Conservation (phyloP, 2,329 filamentous ascomycete genomes). For the Hawksworthiomyces lignivorus region DNA sequence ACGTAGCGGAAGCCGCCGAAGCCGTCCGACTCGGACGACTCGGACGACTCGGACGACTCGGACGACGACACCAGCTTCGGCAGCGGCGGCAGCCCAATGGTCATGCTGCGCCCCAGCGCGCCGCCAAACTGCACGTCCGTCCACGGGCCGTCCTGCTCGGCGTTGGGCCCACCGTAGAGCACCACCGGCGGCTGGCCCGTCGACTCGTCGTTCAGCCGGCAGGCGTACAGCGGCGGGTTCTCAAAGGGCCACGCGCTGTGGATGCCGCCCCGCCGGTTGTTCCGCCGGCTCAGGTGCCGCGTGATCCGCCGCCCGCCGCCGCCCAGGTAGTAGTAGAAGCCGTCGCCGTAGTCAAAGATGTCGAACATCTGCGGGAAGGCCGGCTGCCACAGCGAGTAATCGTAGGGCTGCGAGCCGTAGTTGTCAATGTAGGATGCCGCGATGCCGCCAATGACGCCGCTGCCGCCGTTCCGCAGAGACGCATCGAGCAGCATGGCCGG, state of each 20-base stretch:
- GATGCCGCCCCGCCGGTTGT: not conserved
- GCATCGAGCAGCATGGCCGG: too few species aligned
- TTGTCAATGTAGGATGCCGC: not conserved
- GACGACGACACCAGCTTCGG: not conserved
- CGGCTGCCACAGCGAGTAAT: not conserved
- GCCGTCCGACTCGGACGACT: not conserved
- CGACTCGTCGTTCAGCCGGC: conserved; percentile 18
- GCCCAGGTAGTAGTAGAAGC: conserved; percentile 3
- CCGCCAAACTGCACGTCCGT: conserved; percentile 11
- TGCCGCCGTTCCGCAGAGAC: too few species aligned
- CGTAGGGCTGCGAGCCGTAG: not conserved
- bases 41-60: too few species aligned
- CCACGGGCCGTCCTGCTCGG: conserved; percentile 8
- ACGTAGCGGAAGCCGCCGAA: not conserved
- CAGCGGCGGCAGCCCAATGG: conserved; percentile 20
- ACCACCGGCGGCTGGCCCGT: conserved; percentile 21
- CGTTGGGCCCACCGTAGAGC: conserved; percentile 24
- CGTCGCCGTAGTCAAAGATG: conserved; percentile 8
- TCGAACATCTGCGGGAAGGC: conserved; percentile 9
- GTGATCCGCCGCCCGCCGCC: conserved; percentile 1
- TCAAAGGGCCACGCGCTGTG: conserved; percentile 8
- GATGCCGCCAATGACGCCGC: too few species aligned
- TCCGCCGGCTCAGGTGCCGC: not conserved
- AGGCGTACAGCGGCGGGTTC: conserved; percentile 22
- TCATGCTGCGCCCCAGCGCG: conserved; percentile 8